phyloP scores from a whole-genome alignment of 2,329 filamentous ascomycete genomes.

The Proliferodiscus dingleyae region DNA sequence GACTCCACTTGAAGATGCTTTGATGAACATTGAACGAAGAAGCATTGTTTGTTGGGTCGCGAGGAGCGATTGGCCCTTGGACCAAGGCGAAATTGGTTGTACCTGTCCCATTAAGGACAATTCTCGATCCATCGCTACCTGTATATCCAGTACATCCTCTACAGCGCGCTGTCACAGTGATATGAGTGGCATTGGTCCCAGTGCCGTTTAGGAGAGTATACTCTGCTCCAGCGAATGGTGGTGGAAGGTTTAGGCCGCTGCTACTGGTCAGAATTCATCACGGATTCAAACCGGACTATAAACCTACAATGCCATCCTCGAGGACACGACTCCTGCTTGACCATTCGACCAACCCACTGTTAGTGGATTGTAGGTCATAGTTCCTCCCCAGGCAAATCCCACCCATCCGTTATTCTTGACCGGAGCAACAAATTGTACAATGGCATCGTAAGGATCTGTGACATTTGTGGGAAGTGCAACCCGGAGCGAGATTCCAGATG shows the following conservation, averaged over 20 bases:
- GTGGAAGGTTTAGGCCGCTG: conserved; percentile 9
- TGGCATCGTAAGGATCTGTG: conserved; percentile 11
- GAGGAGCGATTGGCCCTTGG: background rate
- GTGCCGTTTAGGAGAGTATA: conserved; percentile 13
- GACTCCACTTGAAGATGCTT: conserved; percentile 7
- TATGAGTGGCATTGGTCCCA: conserved; percentile 8
- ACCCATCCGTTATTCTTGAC: conserved; percentile 12
- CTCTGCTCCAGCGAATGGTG: conserved; percentile 7
- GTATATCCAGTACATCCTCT: conserved; percentile 9
- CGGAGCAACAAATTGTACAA: conserved; percentile 14
- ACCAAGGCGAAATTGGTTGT: conserved; percentile 7
- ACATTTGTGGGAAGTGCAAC: conserved; percentile 15
- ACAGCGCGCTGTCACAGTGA: conserved; percentile 9
- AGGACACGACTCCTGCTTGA: conserved; percentile 8
- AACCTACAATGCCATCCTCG: conserved; percentile 14
- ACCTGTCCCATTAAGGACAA: conserved; percentile 1
- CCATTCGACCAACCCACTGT: conserved; percentile 15
- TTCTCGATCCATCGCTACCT: background rate
- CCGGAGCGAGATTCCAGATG: conserved; percentile 8
- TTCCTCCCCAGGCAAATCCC: conserved; percentile 18
- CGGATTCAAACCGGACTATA: background rate
- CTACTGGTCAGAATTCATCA: background rate
- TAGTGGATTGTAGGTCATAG: conserved; percentile 16
- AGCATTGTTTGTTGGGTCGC: conserved; percentile 6
- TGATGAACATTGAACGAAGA: conserved; percentile 10